Evolutionary conservation across 495 filamentous ascomycete species (phyloP), one percentile per base, ranked within the genome.

Genomic region (Clohesyomyces aquaticus): DNA sequence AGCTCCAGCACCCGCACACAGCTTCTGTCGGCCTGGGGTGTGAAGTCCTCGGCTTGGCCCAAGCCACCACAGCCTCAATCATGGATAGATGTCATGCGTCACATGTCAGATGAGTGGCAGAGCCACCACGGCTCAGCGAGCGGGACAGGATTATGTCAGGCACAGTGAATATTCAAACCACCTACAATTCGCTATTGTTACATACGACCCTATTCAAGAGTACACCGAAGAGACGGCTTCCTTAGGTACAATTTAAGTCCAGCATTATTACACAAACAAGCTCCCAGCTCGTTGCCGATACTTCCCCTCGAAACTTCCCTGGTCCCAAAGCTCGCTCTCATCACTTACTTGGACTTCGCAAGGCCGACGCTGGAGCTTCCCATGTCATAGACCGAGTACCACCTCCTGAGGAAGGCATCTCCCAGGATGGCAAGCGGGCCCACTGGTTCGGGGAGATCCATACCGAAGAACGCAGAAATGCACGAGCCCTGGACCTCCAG

Each of bases 401-500:
- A 99, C 77, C 81, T 91, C 76, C 95, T 85, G 73, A 99, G 85
- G 89, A 99, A 99, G 48, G 95, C 88, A 77, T 99, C 95, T 70
- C 95, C 95, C 29, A 99, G 85, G 63, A 99, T 98, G 46, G 91
- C 95, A 53, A 99, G 83, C 59, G 95, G 95, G 16, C 95, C 94
- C 61, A 89, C 87, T 19, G 91, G 92, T 71, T 88, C 88, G 22
- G 90, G 91, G 84, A 97, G 90, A 77, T 98, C 94, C 89, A 97
- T 96, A 68, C 93, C 93, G 86, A 96, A 93, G 81, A 99, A 96
- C 65, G 90, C 87, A 51, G 91, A 96, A 78, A 99, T 96, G 80
- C 95, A 99, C 73, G 87, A 91, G 63, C 95, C 94, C 74, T 91
- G 88, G 43, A 96, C 86, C 76, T 99, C 95, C 52, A 99, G 85